Evolutionary conservation across 2,329 filamentous ascomycete genomes (phyloP).

Genomic region (Pseudogymnoascus sp.): DNA sequence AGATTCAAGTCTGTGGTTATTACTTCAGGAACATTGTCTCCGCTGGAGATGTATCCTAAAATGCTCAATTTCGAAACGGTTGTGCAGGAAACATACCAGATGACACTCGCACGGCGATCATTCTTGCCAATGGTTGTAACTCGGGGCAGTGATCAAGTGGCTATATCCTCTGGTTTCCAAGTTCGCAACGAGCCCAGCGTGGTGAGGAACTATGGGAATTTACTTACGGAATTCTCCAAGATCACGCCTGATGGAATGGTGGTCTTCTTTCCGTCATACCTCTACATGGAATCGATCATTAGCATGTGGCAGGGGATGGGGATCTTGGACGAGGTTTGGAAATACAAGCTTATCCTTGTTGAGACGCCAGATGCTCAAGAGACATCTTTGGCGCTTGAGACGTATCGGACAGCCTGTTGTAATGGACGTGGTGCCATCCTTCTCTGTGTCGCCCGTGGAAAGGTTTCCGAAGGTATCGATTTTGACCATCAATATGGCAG

Average conservation of each 20-base stretch:
- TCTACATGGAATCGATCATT: constrained; percentile 99
- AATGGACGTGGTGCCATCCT: constrained; percentile 91
- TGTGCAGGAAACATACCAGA: constrained; percentile 92
- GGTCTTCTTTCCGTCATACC: constrained; percentile 97
- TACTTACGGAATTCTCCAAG: constrained; percentile 90
- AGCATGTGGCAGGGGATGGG: constrained; percentile 99
- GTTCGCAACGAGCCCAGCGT: constrained; percentile 93
- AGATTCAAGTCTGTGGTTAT: constrained; percentile 97
- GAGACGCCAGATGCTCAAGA: constrained; percentile 97
- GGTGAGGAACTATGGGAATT: constrained; percentile 91
- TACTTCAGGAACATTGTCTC: constrained; percentile 93
- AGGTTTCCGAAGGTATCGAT: constrained; percentile 97
- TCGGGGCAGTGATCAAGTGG: constrained; percentile 84
- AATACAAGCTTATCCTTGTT: constrained; percentile 95
- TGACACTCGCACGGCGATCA: constrained; percentile 90
- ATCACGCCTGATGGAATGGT: constrained; percentile 95
- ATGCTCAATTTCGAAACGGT: constrained; percentile 93
- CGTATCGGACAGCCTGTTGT: constrained; percentile 93
- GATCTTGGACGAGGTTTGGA: constrained; percentile 95
- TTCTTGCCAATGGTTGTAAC: constrained; percentile 98
- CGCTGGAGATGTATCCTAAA: constrained; percentile 97
- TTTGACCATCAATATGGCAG: constrained; percentile 98
- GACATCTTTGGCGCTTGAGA: constrained; percentile 89
- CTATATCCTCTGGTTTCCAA: constrained; percentile 88
- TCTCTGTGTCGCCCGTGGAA: constrained; percentile 90